Percentiles rank a stretch among this genome's conserved stretches.
These are phyloP conservation scores for Trametes cinnabarina DNA, from an alignment of 768 basidiomycete species.

Conservation along the genomic window DNA sequence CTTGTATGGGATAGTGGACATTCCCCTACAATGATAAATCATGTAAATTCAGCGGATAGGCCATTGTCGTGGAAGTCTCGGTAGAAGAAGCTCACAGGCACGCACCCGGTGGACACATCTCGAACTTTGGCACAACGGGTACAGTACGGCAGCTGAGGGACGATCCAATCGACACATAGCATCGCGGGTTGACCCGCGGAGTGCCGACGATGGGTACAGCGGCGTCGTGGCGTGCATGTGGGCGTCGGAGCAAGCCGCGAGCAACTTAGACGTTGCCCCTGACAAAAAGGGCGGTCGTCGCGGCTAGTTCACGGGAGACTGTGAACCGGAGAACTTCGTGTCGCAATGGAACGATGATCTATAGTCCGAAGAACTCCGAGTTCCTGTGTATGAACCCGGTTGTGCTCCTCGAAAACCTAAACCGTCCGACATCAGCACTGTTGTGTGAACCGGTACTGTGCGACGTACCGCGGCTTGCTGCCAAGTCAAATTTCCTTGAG, in stretches of 20 bases:
- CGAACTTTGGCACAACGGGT: background rate
- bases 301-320: background rate
- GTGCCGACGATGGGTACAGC: background rate
- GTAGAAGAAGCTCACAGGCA: too few relatives aligned
- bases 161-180: background rate
- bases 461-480: too few relatives aligned
- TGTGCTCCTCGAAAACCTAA: too few relatives aligned
- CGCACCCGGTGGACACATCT: too few relatives aligned
- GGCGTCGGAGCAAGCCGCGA: background rate
- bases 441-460: too few relatives aligned
- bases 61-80: too few relatives aligned
- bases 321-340: background rate
- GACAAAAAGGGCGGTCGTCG: background rate
- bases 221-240: background rate
- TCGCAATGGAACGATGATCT: background rate
- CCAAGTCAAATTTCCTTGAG: too few relatives aligned
- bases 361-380: background rate
- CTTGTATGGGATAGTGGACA: too few relatives aligned
- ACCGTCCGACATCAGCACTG: too few relatives aligned
- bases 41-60: too few relatives aligned
- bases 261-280: background rate
- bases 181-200: constrained; percentile 4
- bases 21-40: too few relatives aligned
- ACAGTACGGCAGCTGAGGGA: background rate
- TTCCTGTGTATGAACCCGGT: too few relatives aligned